A percentile compares a stretch with the other conserved stretches of the same genome.
phyloP scores from a whole-genome alignment of 1,284 basidiomycete genomes.

The Phellopilus nigrolimitatus region DNA sequence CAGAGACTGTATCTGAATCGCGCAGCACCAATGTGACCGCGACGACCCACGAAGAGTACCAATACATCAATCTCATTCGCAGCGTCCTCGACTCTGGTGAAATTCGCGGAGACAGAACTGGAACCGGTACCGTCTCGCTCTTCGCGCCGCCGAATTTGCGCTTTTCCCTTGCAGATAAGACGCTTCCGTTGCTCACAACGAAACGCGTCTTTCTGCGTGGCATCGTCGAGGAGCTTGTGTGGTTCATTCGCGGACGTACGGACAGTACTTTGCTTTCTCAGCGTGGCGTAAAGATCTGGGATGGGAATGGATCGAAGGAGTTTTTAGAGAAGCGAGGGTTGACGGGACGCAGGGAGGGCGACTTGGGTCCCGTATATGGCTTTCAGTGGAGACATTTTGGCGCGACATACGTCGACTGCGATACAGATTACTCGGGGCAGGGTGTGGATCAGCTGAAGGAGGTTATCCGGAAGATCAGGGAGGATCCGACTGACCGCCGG shows the following conservation, averaged over 20 bases:
- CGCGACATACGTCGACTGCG: constrained; percentile 80
- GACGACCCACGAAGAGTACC: constrained; percentile 68
- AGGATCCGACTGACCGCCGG: constrained; percentile 92
- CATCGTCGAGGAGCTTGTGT: constrained; percentile 91
- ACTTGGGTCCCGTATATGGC: constrained; percentile 95
- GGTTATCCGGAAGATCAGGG: constrained; percentile 87
- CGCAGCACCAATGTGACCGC: constrained; percentile 2
- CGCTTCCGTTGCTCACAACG: constrained; percentile 89
- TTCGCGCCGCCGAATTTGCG: constrained; percentile 88
- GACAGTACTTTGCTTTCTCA: constrained; percentile 74
- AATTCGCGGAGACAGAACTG: constrained; percentile 81
- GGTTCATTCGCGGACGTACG: constrained; percentile 89
- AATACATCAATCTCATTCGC: constrained; percentile 81
- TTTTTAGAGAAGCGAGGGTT: constrained; percentile 87
- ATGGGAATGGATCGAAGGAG: constrained; percentile 88
- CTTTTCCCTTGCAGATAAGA: constrained; percentile 73
- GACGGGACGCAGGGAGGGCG: constrained; percentile 81
- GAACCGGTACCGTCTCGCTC: constrained; percentile 85
- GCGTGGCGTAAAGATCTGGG: constrained; percentile 97
- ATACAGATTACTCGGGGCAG: constrained; percentile 79
- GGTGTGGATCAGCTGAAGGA: constrained; percentile 93
- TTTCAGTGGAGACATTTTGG: constrained; percentile 99
- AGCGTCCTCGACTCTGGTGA: constrained; percentile 74
- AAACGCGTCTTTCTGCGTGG: constrained; percentile 92
- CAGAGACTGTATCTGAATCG: background rate